Conservation (phyloP, 345 rosid species). For the Populus nigra region DNA sequence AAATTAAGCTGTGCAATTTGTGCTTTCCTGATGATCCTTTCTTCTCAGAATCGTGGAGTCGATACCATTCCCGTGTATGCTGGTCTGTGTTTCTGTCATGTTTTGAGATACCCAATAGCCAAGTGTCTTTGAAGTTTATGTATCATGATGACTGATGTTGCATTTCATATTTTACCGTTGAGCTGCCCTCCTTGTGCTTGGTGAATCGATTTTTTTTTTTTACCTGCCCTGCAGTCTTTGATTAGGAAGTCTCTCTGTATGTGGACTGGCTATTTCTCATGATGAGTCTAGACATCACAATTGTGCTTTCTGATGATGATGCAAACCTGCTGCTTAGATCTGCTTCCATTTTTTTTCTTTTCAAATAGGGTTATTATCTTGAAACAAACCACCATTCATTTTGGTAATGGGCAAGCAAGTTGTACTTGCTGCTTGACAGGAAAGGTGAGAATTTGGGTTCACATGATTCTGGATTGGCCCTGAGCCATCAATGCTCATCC, state of each 20-base stretch:
- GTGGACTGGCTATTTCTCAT: background rate
- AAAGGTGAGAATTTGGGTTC: conserved; percentile 35
- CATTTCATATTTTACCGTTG: background rate
- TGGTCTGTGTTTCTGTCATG: background rate
- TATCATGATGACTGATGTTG: background rate
- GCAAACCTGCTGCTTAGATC: background rate
- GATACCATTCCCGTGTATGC: background rate
- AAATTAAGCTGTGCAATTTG: background rate
- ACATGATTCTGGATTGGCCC: conserved; percentile 25
- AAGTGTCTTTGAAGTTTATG: background rate
- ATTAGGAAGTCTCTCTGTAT: background rate
- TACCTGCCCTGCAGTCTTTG: background rate
- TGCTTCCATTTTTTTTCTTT: background rate
- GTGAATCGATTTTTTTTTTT: background rate
- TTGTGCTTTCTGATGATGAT: background rate
- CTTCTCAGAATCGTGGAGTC: background rate
- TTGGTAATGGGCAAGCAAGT: conserved; percentile 1
- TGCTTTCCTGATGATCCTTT: background rate
- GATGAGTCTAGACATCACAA: background rate
- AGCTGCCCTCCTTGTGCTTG: background rate
- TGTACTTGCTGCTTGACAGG: conserved; percentile 9
- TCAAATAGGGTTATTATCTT: background rate
- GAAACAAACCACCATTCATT: background rate
- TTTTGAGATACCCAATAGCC: background rate
- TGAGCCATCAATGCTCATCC: conserved; percentile 18